A percentile compares a stretch with the other conserved stretches of the same genome.
phyloP scores from a whole-genome alignment of 2,329 filamentous ascomycete species.

The Colletotrichum australisinense region DNA sequence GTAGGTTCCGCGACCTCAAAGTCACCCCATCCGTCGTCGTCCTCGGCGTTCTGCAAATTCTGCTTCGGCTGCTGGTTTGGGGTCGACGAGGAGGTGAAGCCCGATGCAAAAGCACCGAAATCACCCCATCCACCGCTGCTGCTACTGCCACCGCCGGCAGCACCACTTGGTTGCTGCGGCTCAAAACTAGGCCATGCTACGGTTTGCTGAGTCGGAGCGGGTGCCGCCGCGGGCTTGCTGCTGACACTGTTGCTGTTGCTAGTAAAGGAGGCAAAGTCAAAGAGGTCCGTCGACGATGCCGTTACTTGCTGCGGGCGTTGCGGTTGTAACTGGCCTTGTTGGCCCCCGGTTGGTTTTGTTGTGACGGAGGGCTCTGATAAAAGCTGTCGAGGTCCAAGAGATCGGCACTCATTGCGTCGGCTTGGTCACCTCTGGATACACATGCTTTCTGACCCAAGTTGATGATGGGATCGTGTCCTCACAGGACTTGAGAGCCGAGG shows the following conservation, averaged over 20 bases:
- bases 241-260: slow-evolving; percentile 34
- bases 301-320: slow-evolving; percentile 34
- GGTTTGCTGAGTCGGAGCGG: slow-evolving; percentile 34
- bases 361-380: slow-evolving; percentile 49
- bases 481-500: not conserved
- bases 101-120: slow-evolving; percentile 28
- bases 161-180: slow-evolving; percentile 37
- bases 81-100: slow-evolving; percentile 25
- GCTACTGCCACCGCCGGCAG: slow-evolving; percentile 15
- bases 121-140: slow-evolving; percentile 39
- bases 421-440: slow-evolving; percentile 24
- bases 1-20: slow-evolving; percentile 68
- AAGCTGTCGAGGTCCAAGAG: slow-evolving; percentile 71
- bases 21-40: slow-evolving; percentile 76
- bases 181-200: slow-evolving; percentile 48
- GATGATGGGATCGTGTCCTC: not conserved
- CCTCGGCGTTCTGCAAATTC: slow-evolving; percentile 50
- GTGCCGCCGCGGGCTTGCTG: slow-evolving; percentile 1
- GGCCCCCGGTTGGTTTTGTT: slow-evolving; percentile 27
- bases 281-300: slow-evolving; percentile 41
- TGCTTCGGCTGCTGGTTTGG: slow-evolving; percentile 37
- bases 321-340: slow-evolving; percentile 33
- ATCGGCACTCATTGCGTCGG: slow-evolving; percentile 69
- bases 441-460: slow-evolving; percentile 17
- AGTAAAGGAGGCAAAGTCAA: slow-evolving; percentile 39